Conservation (phyloP, 805 yeast genomes). For the Blastobotrys peoriensis region DNA sequence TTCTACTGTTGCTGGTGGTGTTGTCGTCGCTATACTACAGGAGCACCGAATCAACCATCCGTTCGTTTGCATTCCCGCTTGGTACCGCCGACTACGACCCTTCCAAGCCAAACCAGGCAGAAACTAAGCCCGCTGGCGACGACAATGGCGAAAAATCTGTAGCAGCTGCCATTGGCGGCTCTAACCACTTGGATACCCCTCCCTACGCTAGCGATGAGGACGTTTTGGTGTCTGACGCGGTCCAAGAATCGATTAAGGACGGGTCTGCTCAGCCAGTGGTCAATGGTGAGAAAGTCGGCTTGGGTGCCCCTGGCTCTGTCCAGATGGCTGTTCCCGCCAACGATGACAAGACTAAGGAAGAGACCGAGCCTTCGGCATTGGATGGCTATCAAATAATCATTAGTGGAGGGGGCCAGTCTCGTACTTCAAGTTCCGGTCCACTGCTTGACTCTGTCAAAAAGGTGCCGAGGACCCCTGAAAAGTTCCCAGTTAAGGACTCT, state of each 20-base stretch:
- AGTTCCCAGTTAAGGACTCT: slow-evolving; percentile 12
- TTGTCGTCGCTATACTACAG: background rate
- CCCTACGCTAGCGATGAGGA: background rate
- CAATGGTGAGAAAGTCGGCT: no score
- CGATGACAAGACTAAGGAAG: background rate
- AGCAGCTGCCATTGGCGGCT: background rate
- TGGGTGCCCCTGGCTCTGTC: background rate
- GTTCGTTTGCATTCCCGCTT: no score
- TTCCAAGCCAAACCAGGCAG: background rate
- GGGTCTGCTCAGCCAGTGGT: background rate
- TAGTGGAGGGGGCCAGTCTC: background rate
- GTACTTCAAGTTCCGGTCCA: background rate
- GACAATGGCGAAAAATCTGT: no score
- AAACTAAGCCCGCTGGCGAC: background rate
- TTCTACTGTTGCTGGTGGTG: background rate
- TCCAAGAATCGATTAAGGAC: background rate
- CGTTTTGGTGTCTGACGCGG: background rate
- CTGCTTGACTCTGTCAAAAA: background rate
- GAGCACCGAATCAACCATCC: no score
- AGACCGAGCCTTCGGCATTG: background rate
- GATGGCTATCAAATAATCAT: background rate
- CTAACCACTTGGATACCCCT: background rate
- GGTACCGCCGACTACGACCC: background rate
- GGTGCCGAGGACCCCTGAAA: slow-evolving; percentile 12
- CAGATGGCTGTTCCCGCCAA: background rate